Evolutionary conservation across 495 filamentous ascomycete genomes (phyloP), one percentile per base, ranked within the genome.

Genomic region (Neurospora terricola): DNA sequence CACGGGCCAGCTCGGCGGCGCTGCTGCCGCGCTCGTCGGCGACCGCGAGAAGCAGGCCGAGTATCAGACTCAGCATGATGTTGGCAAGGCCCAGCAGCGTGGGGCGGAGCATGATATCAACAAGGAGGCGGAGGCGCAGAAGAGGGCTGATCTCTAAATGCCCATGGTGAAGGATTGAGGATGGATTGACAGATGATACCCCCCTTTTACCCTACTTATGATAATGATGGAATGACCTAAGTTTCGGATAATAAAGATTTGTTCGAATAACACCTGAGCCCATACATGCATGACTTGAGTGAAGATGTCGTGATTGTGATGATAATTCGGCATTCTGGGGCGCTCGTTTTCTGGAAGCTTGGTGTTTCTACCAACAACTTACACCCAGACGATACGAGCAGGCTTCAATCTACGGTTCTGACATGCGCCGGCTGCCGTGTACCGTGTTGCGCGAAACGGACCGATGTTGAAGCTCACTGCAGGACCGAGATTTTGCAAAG

Each of bases 11-110:
- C 75, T 97, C 10, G 93, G 93, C 9, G 83, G 85, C 40, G 89
- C 90, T 23, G 86, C 89, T 40, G 89, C 94, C 27, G 88, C 89
- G 23, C 72, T 96, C 10, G 91, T 88, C 8, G 94, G 94, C 30
- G 91, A 98, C 79, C 79, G 83, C 7, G 83, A 83, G 38, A 87
- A 87, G 59, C 85, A 96, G 84, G 73, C 78, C 11, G 84, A 88
- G 75, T 88, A 86, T 69, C 84, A 90, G 81, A 78, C 87, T 66
- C 85, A 91, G 79, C 95, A 97, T 76, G 94, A 96, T 78, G 82
- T 87, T 76, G 95, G 94, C 40, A 98, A 97, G 88, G 94, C 91
- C 34, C 84, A 87, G 78, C 91, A 97, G 86, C 86, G 94, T 14
- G 91, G 94, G 71, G 94, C 90, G 12, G 94, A 97, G 88, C 82